These are phyloP conservation scores for Pythium scleroteichum DNA, from an alignment of 352 stramenopile genomes.

Conservation along the genomic window DNA sequence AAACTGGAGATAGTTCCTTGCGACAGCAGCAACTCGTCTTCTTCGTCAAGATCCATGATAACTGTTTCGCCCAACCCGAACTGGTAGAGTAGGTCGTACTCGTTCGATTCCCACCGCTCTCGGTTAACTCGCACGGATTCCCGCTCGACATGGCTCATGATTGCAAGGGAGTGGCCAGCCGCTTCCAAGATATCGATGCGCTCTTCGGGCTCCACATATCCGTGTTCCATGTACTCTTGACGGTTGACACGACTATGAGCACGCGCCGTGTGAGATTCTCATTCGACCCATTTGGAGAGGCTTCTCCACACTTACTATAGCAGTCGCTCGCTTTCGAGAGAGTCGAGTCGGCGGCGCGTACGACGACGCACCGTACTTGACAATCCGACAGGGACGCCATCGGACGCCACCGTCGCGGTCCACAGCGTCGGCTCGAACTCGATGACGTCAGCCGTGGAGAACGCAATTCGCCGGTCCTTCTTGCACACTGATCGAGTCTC, in stretches of 20 bases:
- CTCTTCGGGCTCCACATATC: slow-evolving; percentile 79
- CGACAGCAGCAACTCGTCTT: slow-evolving; percentile 41
- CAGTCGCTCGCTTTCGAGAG: slow-evolving; percentile 61
- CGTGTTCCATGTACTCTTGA: slow-evolving; percentile 82
- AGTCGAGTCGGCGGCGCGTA: slow-evolving; percentile 62
- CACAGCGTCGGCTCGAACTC: slow-evolving; percentile 85
- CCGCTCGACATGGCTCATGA: slow-evolving; percentile 68
- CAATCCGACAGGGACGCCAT: slow-evolving; percentile 76
- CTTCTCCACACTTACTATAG: slow-evolving; percentile 33
- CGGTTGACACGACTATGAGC: slow-evolving; percentile 50
- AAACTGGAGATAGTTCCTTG: slow-evolving; percentile 23
- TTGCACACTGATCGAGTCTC: slow-evolving; percentile 18
- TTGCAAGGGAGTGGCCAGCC: slow-evolving; percentile 57
- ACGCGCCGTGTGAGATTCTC: not conserved
- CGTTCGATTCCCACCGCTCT: slow-evolving; percentile 83
- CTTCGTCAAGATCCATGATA: slow-evolving; percentile 64
- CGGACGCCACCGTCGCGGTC: slow-evolving; percentile 76
- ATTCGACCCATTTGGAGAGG: not conserved
- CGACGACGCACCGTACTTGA: slow-evolving; percentile 67
- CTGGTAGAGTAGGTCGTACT: slow-evolving; percentile 85
- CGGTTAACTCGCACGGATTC: slow-evolving; percentile 76
- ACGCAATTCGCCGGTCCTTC: slow-evolving; percentile 47
- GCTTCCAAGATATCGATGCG: slow-evolving; percentile 74
- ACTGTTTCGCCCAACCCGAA: slow-evolving; percentile 68
- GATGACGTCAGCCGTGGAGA: slow-evolving; percentile 63